These are phyloP conservation scores for Salvia rosmarinus DNA, from an alignment of 257 asterid species.

Conservation along the genomic window DNA sequence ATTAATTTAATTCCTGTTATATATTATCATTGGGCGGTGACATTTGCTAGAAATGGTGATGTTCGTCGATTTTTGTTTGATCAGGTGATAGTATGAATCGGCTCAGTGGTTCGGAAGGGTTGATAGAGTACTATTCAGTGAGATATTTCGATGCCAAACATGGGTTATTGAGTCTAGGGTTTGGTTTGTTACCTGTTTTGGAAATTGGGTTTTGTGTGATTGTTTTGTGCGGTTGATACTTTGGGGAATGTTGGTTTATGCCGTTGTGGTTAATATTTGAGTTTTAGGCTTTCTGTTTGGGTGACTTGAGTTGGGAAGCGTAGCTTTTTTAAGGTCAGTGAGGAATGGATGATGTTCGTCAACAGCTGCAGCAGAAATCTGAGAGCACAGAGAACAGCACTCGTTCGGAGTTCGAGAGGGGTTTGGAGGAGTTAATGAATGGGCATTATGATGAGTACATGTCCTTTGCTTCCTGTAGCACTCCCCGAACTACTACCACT, in stretches of 20 bases:
- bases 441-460: conserved; percentile 89
- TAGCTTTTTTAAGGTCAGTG: conserved; percentile 32
- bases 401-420: conserved; percentile 81
- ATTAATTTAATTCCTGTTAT: conserved; percentile 15
- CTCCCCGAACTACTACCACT: conserved; percentile 56
- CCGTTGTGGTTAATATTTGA: conserved; percentile 25
- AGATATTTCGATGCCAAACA: conserved; percentile 39
- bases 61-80: conserved; percentile 41
- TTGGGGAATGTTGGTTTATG: conserved; percentile 39
- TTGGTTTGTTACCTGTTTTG: conserved; percentile 39
- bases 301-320: conserved; percentile 36
- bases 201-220: conserved; percentile 50
- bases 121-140: conserved; percentile 36
- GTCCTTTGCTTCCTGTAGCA: conserved; percentile 90
- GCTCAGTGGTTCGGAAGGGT: conserved; percentile 42
- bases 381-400: conserved; percentile 71
- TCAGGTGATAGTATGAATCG: conserved; percentile 63
- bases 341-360: conserved; percentile 73
- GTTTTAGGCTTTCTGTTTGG: conserved; percentile 34
- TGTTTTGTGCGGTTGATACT: conserved; percentile 31
- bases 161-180: conserved; percentile 49
- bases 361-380: conserved; percentile 85
- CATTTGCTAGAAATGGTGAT: conserved; percentile 27
- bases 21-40: conserved; percentile 16
- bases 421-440: conserved; percentile 83